phyloP scores from a whole-genome alignment of 441 rosid genomes.

The Gossypium schwendimanii region DNA sequence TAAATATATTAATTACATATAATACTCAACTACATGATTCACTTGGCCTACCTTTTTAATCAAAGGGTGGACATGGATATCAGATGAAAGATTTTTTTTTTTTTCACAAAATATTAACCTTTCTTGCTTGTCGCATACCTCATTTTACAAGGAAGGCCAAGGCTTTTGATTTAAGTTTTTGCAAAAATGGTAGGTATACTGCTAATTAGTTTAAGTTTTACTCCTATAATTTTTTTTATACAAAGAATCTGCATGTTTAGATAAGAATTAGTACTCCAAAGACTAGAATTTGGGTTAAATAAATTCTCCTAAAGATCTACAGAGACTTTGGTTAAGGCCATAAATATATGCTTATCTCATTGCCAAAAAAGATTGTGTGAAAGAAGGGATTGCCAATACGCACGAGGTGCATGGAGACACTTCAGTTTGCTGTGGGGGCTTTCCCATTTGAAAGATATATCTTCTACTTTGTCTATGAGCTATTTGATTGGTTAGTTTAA shows the following conservation, averaged over 20 bases:
- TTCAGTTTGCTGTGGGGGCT: too few relatives aligned
- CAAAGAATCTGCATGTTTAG: too few relatives aligned
- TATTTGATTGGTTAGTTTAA: background rate
- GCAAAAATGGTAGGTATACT: background rate
- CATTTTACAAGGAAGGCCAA: background rate
- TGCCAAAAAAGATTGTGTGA: background rate
- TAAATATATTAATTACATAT: too few relatives aligned
- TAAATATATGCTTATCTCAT: background rate
- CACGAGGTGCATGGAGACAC: background rate
- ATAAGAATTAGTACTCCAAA: too few relatives aligned
- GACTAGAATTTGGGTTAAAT: too few relatives aligned
- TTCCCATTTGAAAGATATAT: background rate
- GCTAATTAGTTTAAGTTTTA: background rate
- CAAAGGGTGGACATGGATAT: background rate
- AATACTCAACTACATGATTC: too few relatives aligned
- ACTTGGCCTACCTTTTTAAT: too few relatives aligned
- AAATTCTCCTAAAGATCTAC: background rate
- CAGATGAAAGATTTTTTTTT: background rate
- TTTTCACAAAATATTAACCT: background rate
- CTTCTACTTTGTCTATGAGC: background rate
- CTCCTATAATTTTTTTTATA: too few relatives aligned
- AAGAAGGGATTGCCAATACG: background rate
- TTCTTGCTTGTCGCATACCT: background rate
- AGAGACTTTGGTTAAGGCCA: background rate
- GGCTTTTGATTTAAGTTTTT: background rate